phyloP scores from a whole-genome alignment of 176 grass and related monocot species.

The Chloris gayana region DNA sequence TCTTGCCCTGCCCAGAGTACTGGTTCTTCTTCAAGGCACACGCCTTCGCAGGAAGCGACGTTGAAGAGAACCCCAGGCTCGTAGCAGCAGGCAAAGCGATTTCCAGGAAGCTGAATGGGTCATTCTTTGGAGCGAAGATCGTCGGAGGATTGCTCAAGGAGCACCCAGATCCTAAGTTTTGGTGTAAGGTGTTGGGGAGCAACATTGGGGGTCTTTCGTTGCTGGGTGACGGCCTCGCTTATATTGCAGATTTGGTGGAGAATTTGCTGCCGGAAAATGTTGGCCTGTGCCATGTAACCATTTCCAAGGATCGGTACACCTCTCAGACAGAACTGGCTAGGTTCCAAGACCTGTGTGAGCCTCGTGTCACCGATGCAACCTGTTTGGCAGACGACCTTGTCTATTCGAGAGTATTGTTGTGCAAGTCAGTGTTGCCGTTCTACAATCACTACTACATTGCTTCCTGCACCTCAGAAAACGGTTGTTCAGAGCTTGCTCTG shows the following conservation, averaged over 20 bases:
- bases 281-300: not conserved
- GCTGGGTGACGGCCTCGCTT: conserved; percentile 7
- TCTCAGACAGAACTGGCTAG: not conserved
- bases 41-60: not conserved
- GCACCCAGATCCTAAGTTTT: conserved; percentile 5
- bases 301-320: not conserved
- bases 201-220: not conserved
- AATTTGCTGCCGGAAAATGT: conserved; percentile 12
- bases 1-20: not conserved
- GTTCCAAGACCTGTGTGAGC: not conserved
- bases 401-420: conserved; percentile 5
- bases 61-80: conserved; percentile 9
- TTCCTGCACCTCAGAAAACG: not conserved
- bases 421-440: conserved; percentile 30
- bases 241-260: conserved; percentile 22
- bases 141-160: not conserved
- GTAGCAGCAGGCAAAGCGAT: not conserved
- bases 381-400: not conserved
- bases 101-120: not conserved
- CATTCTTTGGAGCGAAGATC: conserved; percentile 14
- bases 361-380: not conserved
- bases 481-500: not conserved
- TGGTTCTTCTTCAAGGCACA: conserved; percentile 48
- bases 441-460: conserved; percentile 24
- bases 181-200: conserved; percentile 10